phyloP scores from a whole-genome alignment of 768 basidiomycete species.

The Pilatotrama ljubarskyi region DNA sequence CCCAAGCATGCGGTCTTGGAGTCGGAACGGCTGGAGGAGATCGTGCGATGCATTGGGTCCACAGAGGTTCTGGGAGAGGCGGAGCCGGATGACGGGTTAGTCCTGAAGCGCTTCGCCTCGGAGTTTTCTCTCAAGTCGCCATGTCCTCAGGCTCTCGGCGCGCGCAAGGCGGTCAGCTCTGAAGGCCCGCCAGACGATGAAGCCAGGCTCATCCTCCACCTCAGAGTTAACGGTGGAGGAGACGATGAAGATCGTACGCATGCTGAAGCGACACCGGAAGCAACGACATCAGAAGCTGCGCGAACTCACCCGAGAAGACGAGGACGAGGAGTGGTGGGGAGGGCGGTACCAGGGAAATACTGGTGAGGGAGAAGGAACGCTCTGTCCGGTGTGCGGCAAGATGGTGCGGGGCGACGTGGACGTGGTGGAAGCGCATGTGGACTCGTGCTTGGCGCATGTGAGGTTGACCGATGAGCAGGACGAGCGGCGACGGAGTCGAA shows the following conservation, averaged over 20 bases:
- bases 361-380: constrained; percentile 41
- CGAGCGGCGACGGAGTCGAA: constrained; percentile 31
- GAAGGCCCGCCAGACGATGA: constrained; percentile 40
- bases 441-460: constrained; percentile 68
- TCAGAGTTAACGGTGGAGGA: constrained; percentile 30
- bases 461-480: constrained; percentile 45
- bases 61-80: constrained; percentile 53
- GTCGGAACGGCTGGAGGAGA: constrained; percentile 64
- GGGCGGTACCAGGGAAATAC: constrained; percentile 21
- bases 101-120: constrained; percentile 7
- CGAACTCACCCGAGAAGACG: constrained; percentile 65
- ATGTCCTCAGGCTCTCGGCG: constrained; percentile 29
- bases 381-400: constrained; percentile 72
- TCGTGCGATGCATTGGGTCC: constrained; percentile 64
- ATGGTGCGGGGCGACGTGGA: constrained; percentile 66
- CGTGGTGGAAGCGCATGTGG: constrained; percentile 78
- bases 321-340: constrained; percentile 37
- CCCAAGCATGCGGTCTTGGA: constrained; percentile 65
- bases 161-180: constrained; percentile 47
- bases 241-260: constrained; percentile 54
- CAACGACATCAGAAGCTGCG: constrained; percentile 66
- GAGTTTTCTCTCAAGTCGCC: background rate
- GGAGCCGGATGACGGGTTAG: constrained; percentile 57
- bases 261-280: constrained; percentile 70
- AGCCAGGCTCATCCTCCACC: constrained; percentile 9